Evolutionary conservation across 768 basidiomycete species (phyloP), one percentile per base, ranked within the genome.

Genomic region (Suillus clintonianus): DNA sequence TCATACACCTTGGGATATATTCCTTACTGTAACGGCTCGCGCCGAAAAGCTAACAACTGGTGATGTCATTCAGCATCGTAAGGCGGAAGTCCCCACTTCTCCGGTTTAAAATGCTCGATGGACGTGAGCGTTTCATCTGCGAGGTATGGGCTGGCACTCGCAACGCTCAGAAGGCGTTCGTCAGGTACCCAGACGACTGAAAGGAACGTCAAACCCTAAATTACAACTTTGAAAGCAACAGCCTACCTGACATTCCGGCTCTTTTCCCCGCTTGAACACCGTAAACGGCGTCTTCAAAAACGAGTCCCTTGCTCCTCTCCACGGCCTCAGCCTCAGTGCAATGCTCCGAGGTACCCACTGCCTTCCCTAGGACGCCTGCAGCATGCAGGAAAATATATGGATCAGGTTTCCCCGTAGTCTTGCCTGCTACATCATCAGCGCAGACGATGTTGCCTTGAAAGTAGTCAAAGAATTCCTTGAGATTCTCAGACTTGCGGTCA

Each of bases 101-200:
- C 89, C 1, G 93, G 92, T n/a, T 79, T 78, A 67, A 96, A 95
- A 6, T 89, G 83, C 65, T 89, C 86, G 15, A 95, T 71, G 5
- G 90, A 88, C 48, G 69, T 71, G 7, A 94, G 71, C 2, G 81
- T 82, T 68, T 85, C 81, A 68, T 93, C 88, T 13, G 90, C 82
- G 67, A 69, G 75, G 73, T 88, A 83, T n/a, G 76, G 69, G 13
- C 79, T 82, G 48, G 77, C 63, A 68, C 83, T 77, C n/a, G 78
- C 81, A 5, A 88, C 73, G 3, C 80, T 76, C 41, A 89, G 73
- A 7, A 95, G 78, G 62, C 89, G 87, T 8, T 82, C 69, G 69
- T 95, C 94, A 2, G 94, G 94, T 17, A 95, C 85, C 94, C 94
- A 96, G 3, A 93, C 81, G 37, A 94, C 93, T 94, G 67, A 37